A percentile compares a stretch with the other conserved stretches of the same genome.
Conservation (phyloP, 495 filamentous ascomycete genomes). For the Hyaloscypha bicolor region DNA sequence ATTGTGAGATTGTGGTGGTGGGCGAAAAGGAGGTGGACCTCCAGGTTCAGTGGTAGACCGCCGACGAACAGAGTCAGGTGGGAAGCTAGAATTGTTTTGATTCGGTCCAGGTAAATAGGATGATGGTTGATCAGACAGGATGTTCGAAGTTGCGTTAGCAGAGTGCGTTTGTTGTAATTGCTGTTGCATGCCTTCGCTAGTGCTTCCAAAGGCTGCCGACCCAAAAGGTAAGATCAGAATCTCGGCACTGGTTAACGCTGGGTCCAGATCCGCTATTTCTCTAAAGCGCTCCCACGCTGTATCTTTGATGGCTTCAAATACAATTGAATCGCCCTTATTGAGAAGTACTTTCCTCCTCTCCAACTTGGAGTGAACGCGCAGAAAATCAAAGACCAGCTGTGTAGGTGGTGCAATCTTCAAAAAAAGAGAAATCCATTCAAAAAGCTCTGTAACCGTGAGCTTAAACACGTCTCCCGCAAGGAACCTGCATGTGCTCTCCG, state of each 20-base stretch:
- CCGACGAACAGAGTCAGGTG: background rate
- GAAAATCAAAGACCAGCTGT: background rate
- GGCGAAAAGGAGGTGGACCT: slow-evolving; percentile 2
- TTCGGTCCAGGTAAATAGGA: background rate
- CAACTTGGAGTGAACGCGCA: background rate
- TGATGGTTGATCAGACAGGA: background rate
- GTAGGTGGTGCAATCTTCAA: background rate
- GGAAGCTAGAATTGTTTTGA: background rate
- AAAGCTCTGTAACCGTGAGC: background rate
- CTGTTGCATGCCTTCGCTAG: background rate
- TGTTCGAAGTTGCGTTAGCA: background rate
- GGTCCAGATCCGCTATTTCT: background rate
- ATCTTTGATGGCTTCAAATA: background rate
- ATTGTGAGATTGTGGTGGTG: background rate
- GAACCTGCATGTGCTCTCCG: background rate
- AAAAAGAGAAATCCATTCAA: background rate
- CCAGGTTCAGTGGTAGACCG: background rate
- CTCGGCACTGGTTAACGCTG: background rate
- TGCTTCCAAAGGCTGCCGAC: background rate
- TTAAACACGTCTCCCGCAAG: background rate
- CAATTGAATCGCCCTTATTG: background rate
- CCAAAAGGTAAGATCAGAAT: background rate
- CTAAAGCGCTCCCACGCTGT: slow-evolving; percentile 4
- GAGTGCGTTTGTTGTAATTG: slow-evolving; percentile 2
- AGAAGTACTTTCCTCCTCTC: background rate